These are phyloP conservation scores for Hanseniaspora thailandica DNA, from an alignment of 805 yeast genomes.

Conservation along the genomic window DNA sequence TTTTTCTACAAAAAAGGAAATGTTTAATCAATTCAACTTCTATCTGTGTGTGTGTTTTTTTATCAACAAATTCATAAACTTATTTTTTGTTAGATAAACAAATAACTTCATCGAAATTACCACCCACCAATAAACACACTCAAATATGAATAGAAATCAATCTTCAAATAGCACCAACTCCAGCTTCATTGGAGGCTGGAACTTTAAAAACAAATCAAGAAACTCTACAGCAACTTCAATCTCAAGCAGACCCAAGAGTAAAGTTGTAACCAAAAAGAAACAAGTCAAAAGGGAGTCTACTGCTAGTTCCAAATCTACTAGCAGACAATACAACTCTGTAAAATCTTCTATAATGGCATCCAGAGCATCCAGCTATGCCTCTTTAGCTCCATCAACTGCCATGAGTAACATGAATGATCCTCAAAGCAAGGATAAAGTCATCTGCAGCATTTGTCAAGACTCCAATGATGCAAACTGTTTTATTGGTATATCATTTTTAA, in stretches of 20 bases:
- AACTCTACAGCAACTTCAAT: neutral
- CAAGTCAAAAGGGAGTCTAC: neutral
- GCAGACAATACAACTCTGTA: neutral
- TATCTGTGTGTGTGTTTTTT: too few relatives aligned
- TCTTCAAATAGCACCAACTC: neutral
- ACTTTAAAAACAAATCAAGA: neutral
- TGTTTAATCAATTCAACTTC: neutral
- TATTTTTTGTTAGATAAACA: too few relatives aligned
- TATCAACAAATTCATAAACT: too few relatives aligned
- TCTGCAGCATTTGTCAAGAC: constrained; percentile 26
- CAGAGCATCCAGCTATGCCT: neutral
- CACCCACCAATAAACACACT: neutral
- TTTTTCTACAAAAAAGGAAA: neutral
- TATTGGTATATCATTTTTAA: constrained; percentile 34
- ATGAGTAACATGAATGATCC: neutral
- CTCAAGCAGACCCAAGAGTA: neutral
- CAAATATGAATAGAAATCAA: neutral
- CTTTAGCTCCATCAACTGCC: neutral
- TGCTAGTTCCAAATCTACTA: neutral
- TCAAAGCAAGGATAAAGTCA: constrained; percentile 17
- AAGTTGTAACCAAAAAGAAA: neutral
- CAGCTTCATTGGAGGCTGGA: constrained; percentile 7
- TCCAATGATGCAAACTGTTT: constrained; percentile 22
- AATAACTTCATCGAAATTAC: neutral
- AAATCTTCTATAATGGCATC: neutral